Base-by-base conservation (phyloP, 441 rosid species). In the Gossypium gossypioides region DNA sequence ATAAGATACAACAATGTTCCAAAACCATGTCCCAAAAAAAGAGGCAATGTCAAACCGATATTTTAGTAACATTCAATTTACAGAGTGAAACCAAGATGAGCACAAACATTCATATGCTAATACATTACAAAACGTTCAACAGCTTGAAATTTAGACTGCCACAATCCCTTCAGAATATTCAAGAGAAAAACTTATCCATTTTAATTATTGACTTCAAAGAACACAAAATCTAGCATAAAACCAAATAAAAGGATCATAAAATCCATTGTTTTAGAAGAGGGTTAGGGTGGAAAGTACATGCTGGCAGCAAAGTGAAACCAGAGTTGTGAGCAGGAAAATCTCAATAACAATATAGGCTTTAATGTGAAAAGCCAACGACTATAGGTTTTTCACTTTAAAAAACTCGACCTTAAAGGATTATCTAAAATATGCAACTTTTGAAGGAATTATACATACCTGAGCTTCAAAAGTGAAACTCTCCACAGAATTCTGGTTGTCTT, bases 391-490 rank as follows among this genome's bases (percentile, higher is more conserved):
- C 19, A 10, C 8, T n/a, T 25, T 4, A 21, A 48, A 51, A 15
- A n/a, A 7, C 2, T 3, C 25, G 9, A 15, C 2, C 44, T 44
- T 44, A 40, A 71, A n/a, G 40, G 15, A 71, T 59, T 46, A 44
- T 29, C 21, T 46, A 57, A 59, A 19, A 15, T 59, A 44, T 16
- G 6, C 24, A 44, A 52, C 46, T 34, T 27, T 22, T 10, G 10
- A 16, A 1, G 40, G 12, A 42, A 60, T 42, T 34, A 51, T 22
- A 71, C 68, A 32, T 78, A 93, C 99, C 96, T 96, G 98, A 51
- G 97, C 89, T 89, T 96, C 99, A 73, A 96, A 89, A 57, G 98
- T 91, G 74, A 88, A 83, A 86, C 96, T 91, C 78, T 74, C 87
- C 52, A 74, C 70, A 72, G 76, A 54, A 72, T 76, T 85, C 52